These are phyloP conservation scores for Gossypioides kirkii DNA, from an alignment of 345 rosid genomes.

Conservation along the genomic window DNA sequence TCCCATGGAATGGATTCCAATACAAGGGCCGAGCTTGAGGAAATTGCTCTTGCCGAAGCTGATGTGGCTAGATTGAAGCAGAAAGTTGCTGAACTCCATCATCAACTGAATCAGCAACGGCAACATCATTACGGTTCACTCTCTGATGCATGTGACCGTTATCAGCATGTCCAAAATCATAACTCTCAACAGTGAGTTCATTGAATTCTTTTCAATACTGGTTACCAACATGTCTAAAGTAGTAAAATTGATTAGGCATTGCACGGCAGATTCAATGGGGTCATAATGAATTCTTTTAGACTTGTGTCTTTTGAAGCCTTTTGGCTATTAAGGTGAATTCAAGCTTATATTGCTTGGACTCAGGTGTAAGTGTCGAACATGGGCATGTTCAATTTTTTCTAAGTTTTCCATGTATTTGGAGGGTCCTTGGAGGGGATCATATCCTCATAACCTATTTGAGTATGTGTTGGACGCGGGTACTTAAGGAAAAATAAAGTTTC, in stretches of 20 bases:
- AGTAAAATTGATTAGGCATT: background rate
- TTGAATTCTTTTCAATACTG: background rate
- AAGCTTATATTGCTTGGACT: background rate
- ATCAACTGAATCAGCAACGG: conserved; percentile 95
- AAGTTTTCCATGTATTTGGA: background rate
- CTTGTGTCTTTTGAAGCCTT: background rate
- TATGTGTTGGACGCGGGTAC: background rate
- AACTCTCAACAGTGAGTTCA: conserved; percentile 76
- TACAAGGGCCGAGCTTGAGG: conserved; percentile 99
- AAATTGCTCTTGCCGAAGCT: conserved; percentile 99
- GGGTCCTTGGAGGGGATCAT: background rate
- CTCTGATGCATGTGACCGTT: conserved; percentile 69
- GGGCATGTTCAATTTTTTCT: background rate
- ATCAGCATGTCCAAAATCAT: conserved; percentile 72
- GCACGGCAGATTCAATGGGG: background rate
- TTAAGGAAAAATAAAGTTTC: background rate
- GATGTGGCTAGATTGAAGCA: conserved; percentile 98
- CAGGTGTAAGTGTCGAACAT: background rate
- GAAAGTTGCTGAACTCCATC: conserved; percentile 99
- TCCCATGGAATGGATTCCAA: conserved; percentile 94
- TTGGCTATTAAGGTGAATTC: background rate
- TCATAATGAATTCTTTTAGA: background rate
- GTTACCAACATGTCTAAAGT: background rate
- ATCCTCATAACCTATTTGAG: background rate
- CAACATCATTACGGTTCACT: conserved; percentile 77